Evolutionary conservation across 106 monocot species (phyloP).

Genomic region (Apostasia ramifera): DNA sequence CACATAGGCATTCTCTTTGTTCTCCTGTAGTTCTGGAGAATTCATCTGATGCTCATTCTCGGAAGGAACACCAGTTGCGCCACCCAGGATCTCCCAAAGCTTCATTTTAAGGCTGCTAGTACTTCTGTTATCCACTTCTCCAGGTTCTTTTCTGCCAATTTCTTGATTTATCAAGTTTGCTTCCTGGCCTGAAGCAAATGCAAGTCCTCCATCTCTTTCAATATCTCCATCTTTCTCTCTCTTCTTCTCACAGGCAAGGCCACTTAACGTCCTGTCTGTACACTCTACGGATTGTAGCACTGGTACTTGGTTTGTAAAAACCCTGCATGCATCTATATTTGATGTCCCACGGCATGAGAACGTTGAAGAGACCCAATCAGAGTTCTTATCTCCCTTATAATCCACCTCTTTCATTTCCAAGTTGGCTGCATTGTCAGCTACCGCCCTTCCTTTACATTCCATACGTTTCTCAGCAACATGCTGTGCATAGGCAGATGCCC

Average conservation of each 20-base stretch:
- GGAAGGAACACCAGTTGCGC: slow-evolving; percentile 6
- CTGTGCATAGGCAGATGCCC: slow-evolving; percentile 1
- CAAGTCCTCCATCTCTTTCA: slow-evolving; percentile 11
- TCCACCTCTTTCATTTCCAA: slow-evolving; percentile 13
- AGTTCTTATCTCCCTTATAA: slow-evolving; percentile 16
- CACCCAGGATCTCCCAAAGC: slow-evolving; percentile 51
- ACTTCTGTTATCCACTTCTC: neutral
- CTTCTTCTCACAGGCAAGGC: slow-evolving; percentile 1
- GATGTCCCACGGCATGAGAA: slow-evolving; percentile 12
- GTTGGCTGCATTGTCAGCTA: neutral
- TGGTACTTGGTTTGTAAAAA: slow-evolving; percentile 12
- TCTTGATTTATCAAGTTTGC: slow-evolving; percentile 4
- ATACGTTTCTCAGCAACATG: slow-evolving; percentile 4
- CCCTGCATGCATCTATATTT: slow-evolving; percentile 1
- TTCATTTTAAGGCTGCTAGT: slow-evolving; percentile 34
- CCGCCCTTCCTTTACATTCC: slow-evolving; percentile 16
- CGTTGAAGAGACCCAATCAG: slow-evolving; percentile 20
- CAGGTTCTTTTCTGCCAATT: neutral
- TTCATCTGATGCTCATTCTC: slow-evolving; percentile 14
- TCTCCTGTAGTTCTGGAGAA: slow-evolving; percentile 8
- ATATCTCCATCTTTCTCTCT: slow-evolving; percentile 4
- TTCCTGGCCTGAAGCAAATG: slow-evolving; percentile 13
- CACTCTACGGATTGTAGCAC: slow-evolving; percentile 8
- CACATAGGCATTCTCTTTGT: neutral
- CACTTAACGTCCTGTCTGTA: neutral